Evolutionary conservation across 2,329 filamentous ascomycete species (phyloP).

Genomic region (Cordyceps sp.): DNA sequence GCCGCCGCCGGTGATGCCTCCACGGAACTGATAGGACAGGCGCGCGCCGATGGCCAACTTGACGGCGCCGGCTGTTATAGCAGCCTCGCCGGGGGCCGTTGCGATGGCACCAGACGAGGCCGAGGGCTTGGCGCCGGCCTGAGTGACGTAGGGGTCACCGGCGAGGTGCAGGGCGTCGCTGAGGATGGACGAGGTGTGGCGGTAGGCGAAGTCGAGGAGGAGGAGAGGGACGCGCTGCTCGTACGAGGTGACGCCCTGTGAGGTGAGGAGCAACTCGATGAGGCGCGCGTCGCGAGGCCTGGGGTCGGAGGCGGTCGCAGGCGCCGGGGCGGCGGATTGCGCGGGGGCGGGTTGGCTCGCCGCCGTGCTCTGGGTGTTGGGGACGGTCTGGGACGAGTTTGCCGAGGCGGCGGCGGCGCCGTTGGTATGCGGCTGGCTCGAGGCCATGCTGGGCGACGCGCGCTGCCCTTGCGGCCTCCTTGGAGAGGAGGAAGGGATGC

Average conservation of each 20-base stretch:
- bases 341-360: conserved; percentile 10
- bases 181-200: conserved; percentile 57
- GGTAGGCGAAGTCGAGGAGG: conserved; percentile 75
- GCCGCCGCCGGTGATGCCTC: conserved; percentile 33
- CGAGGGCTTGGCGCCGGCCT: conserved; percentile 35
- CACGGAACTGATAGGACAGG: conserved; percentile 51
- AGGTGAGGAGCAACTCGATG: conserved; percentile 63
- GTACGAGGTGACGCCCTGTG: conserved; percentile 64
- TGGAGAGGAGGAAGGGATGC: neutral
- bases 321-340: conserved; percentile 7
- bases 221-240: conserved; percentile 70
- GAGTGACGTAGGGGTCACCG: conserved; percentile 48
- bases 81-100: conserved; percentile 30
- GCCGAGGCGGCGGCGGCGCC: conserved; percentile 27
- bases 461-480: neutral
- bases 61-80: conserved; percentile 49
- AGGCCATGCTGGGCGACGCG: conserved; percentile 12
- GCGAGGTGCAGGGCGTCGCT: conserved; percentile 54
- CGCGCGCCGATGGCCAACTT: conserved; percentile 56
- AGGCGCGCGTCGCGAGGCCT: conserved; percentile 65
- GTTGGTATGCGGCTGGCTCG: conserved; percentile 33
- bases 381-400: conserved; percentile 17
- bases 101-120: conserved; percentile 31
- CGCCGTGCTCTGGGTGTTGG: conserved; percentile 16
- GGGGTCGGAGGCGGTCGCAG: conserved; percentile 24